Evolutionary conservation across 2,329 filamentous ascomycete genomes (phyloP), one percentile per base, ranked within the genome.

Genomic region (Didymella exigua): DNA sequence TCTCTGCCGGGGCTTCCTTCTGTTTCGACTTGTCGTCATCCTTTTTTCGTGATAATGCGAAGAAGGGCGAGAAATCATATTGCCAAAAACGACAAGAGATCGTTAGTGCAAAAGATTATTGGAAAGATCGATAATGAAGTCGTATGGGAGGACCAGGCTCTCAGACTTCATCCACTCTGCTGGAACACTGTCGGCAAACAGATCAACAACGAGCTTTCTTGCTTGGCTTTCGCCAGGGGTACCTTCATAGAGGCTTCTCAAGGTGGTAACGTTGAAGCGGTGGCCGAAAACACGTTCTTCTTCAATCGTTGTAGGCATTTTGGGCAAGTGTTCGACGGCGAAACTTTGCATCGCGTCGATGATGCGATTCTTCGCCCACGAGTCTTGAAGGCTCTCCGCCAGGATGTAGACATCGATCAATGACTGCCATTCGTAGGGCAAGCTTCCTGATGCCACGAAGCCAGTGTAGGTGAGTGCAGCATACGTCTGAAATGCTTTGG

Each of bases 371-470:
- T 43, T 47, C 16, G 50, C 36, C 29, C 23, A 24, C 3, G 7
- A 5, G 11, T 48, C 50, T 30, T 42, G 21, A 4, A 53, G 36
- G 7, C 23, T 42, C 14, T 53, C 43, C 3, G 42, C 34, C 16
- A 48, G 5, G 10, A 53, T 14, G 29, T 53, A 53, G n/a, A 53
- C 19, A 9, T 47, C 16, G 16, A 41, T 16, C n/a, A 47, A 30
- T 10, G 37, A 19, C 5, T 34, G 37, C 46, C 46, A 49, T 21
- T 34, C 46, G 7, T 19, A 3, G 3, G 37, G 46, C 23, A 42
- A 19, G 5, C n/a, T 30, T n/a, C 26, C 27, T 0, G 30, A 34
- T 18, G 46, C 21, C 10, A 49, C 21, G 5, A 23, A 42, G n/a
- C 46, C 37, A 5, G 37, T 42, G 26, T 49, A 49, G 7, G 29